Evolutionary conservation across 352 stramenopile species (phyloP).

Genomic region (Elongisporangium anandrum): DNA sequence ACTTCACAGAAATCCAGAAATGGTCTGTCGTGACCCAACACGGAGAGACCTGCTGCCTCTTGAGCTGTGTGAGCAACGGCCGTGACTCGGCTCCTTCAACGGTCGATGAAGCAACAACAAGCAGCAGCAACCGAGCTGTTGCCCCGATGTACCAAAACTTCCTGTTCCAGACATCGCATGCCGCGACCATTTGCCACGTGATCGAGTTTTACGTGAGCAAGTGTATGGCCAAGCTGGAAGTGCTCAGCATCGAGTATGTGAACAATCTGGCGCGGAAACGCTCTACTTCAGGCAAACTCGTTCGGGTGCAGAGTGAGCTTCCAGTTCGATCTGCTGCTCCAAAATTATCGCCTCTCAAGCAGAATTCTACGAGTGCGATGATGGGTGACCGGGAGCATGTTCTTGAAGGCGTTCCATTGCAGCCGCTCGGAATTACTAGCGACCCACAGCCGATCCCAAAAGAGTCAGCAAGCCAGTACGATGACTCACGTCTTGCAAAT

Average conservation of each 20-base stretch:
- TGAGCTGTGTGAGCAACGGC: constrained; percentile 33
- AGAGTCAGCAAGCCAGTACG: background rate
- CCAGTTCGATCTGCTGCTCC: background rate
- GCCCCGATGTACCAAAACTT: constrained; percentile 32
- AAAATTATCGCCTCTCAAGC: background rate
- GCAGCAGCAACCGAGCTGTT: background rate
- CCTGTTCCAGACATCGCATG: constrained; percentile 54
- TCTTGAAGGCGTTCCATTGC: background rate
- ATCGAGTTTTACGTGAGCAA: constrained; percentile 82
- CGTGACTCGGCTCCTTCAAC: background rate
- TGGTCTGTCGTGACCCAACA: constrained; percentile 65
- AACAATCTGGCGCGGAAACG: constrained; percentile 6
- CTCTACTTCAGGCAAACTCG: background rate
- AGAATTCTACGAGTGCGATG: background rate
- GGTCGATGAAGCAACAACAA: constrained; percentile 1
- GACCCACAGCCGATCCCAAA: background rate
- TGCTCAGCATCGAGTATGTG: constrained; percentile 27
- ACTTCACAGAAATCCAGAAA: constrained; percentile 77
- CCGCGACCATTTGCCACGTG: constrained; percentile 42
- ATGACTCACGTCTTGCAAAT: background rate
- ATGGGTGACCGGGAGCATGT: background rate
- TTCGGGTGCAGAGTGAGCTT: background rate
- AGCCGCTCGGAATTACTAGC: background rate
- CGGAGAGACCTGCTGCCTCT: constrained; percentile 46
- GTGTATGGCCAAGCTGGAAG: constrained; percentile 74